phyloP scores from a whole-genome alignment of 2,329 filamentous ascomycete species.

The Xylaria hypoxylon region DNA sequence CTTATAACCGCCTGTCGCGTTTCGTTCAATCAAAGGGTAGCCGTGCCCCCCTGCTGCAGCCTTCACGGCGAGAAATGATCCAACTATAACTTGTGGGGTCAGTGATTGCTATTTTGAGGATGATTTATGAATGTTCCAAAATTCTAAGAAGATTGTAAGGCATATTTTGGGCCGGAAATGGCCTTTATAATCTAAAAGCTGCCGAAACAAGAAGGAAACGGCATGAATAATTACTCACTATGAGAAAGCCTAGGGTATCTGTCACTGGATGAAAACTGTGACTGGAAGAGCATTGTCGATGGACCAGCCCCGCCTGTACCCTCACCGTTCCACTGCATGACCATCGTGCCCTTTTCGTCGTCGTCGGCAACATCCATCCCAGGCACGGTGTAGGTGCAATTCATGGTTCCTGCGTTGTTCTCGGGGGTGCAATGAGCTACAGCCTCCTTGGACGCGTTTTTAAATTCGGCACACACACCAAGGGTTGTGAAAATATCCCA shows the following conservation, averaged over 20 bases:
- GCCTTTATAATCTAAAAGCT: background rate
- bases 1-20: background rate
- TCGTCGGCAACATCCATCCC: slow-evolving; percentile 11
- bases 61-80: slow-evolving; percentile 35
- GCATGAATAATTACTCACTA: background rate
- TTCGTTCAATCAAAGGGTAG: background rate
- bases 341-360: background rate
- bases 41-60: slow-evolving; percentile 9
- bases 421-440: slow-evolving; percentile 12
- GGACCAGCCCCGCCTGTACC: background rate
- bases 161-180: no score
- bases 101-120: background rate
- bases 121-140: no score
- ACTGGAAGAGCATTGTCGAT: slow-evolving; percentile 32
- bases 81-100: slow-evolving; percentile 13
- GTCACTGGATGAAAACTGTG: slow-evolving; percentile 14
- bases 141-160: no score
- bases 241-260: background rate
- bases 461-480: slow-evolving; percentile 32
- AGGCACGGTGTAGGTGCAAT: slow-evolving; percentile 37
- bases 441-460: slow-evolving; percentile 25
- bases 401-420: background rate
- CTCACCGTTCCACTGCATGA: slow-evolving; percentile 30
- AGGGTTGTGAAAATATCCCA: slow-evolving; percentile 37
- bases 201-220: background rate